These are phyloP conservation scores for Blastobotrys capitulatus DNA, from an alignment of 1,139 yeast species.

Conservation along the genomic window DNA sequence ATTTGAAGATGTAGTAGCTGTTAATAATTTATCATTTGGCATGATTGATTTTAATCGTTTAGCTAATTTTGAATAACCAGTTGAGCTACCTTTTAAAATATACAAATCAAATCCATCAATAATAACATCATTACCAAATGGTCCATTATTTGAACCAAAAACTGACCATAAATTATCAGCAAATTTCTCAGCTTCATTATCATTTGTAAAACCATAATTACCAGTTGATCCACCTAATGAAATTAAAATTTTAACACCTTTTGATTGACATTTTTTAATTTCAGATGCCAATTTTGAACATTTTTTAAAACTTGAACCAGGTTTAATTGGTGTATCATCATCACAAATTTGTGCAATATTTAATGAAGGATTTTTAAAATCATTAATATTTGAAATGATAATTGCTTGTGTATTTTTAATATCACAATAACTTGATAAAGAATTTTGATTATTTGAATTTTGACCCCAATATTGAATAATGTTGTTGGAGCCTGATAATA, in stretches of 20 bases:
- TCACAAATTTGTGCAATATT: conserved; percentile 54
- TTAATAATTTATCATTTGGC: no score
- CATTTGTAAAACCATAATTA: conserved; percentile 50
- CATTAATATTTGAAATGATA: conserved; percentile 60
- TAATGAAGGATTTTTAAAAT: conserved; percentile 41
- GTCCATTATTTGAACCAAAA: conserved; percentile 83
- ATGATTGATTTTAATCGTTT: conserved; percentile 51
- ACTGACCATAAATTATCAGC: conserved; percentile 78
- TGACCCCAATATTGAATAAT: no score
- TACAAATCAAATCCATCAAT: conserved; percentile 73
- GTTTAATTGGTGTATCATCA: conserved; percentile 34
- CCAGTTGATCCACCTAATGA: conserved; percentile 83
- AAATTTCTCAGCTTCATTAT: conserved; percentile 56
- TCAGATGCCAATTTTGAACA: conserved; percentile 64
- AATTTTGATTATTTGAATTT: no score
- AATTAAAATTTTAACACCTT: conserved; percentile 66
- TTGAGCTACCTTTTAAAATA: conserved; percentile 49
- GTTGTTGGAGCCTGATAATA: no score
- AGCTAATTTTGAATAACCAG: conserved; percentile 52
- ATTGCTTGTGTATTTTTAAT: conserved; percentile 70
- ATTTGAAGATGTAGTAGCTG: no score
- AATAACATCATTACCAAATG: conserved; percentile 63
- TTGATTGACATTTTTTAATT: conserved; percentile 63
- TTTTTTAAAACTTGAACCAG: conserved; percentile 60
- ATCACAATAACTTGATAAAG: no score